Conservation (phyloP, 2,329 filamentous ascomycete genomes). For the Fusarium incarnatum region DNA sequence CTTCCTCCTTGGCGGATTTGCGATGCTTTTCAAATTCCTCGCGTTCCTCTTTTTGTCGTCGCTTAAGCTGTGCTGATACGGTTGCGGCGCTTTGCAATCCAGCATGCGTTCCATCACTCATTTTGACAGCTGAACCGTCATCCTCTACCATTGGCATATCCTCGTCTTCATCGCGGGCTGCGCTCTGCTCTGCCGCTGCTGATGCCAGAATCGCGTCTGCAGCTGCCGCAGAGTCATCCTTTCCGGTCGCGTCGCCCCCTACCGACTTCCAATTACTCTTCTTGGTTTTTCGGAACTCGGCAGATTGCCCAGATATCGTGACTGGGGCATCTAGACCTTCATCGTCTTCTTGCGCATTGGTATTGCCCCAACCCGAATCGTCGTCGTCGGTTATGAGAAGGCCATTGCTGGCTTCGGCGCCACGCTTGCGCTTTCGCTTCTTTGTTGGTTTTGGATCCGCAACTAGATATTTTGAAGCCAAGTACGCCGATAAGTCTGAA, state of each 20-base stretch:
- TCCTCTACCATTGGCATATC: constrained; percentile 61
- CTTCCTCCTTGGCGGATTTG: constrained; percentile 66
- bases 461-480: constrained; percentile 89
- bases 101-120: constrained; percentile 89
- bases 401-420: constrained; percentile 60
- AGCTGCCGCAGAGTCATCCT: constrained; percentile 66
- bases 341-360: constrained; percentile 56
- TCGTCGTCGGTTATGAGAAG: constrained; percentile 75
- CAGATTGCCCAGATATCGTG: constrained; percentile 62
- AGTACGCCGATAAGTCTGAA: constrained; percentile 80
- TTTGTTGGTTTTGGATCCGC: constrained; percentile 67
- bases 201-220: constrained; percentile 82
- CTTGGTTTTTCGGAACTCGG: constrained; percentile 79
- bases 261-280: constrained; percentile 85
- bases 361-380: constrained; percentile 63
- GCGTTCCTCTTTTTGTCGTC: constrained; percentile 74
- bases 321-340: constrained; percentile 66
- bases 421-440: constrained; percentile 72
- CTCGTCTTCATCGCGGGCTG: constrained; percentile 60
- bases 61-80: constrained; percentile 75
- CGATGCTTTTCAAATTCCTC: constrained; percentile 60
- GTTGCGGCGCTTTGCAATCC: constrained; percentile 87
- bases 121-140: constrained; percentile 67
- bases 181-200: constrained; percentile 74
- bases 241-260: constrained; percentile 53